Evolutionary conservation across 1,139 yeast species (phyloP), one percentile per base, ranked within the genome.

Genomic region (Yamadazyma dendronema): DNA sequence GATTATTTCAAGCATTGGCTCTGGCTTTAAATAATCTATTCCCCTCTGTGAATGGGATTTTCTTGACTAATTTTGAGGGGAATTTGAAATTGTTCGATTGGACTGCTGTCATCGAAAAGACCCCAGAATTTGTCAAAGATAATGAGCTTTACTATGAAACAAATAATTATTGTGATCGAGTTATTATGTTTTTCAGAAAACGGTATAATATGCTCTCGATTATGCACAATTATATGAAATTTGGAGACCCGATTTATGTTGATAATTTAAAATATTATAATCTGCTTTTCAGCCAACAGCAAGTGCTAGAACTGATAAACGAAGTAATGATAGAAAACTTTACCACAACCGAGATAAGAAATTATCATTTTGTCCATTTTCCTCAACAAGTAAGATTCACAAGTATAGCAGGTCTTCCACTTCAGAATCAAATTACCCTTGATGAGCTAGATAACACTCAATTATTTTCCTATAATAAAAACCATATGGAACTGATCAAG

Each of bases 21-120:
- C 38, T 38, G 3, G 43, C 58, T 4, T 39, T 62, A 23, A 59
- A 57, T 28, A 53, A 52, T 35, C 32, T 62, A 23, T 55, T 61
- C 39, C 67, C 67, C 2, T 36, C 40, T 10, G 55, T 52, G 7
- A 48, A 46, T 31, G 59, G 44, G 36, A 43, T 49, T 25, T 61
- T 57, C 30, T 40, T 60, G 15, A 56, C 58, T 11, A 50, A 53
- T 16, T 62, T 62, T 35, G 42, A 47, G 17, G 65, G 62, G 3
- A 54, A 54, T 12, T 31, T 56, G 5, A 30, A 48, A 2, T 37
- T 57, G 7, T 53, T 50, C 40, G 34, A 37, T 31, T 39, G 39
- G n/a, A 52, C 48, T 3, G 21, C 32, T 14, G 43, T 47, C 30
- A 22, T 23, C 4, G 12, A 17, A 12, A n/a, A 17, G 8, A 8